Base-by-base conservation (phyloP, 2,329 filamentous ascomycete species). In the Fusarium domesticum region DNA sequence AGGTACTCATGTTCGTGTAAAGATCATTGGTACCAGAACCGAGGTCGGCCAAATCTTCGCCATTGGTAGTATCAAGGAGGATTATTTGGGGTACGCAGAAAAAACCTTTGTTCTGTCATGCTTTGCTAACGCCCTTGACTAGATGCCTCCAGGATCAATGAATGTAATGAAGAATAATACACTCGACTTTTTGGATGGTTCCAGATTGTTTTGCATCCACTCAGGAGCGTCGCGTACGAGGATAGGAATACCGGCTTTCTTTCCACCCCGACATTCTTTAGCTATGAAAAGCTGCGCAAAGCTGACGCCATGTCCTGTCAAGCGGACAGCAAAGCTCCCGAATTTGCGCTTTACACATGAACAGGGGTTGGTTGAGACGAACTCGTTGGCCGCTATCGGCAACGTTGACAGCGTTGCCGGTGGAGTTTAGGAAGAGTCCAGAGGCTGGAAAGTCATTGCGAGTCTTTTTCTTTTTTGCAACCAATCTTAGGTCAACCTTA, bases 41-140 rank as follows among this genome's bases (percentile, higher is more conserved):
- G 93, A 97, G 66, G 89, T 97, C 39, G 89, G 89, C 51, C 86
- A 89, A 65, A 95, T 98, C 80, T 96, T 87, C 78, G 93, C 92
- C 30, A 95, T 98, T 67, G 93, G 91, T 48, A 97, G 89, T 57
- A 96, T 98, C 73, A 96, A 95, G 71, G 92, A 85, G 64, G 83
- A 86, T 62, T 86, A 84, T 61, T 75, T 86, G 32, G 83, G 83
- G 83, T 85, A 74, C 35, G 63, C 39, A 36, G 8, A 42, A 6
- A 28, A 17, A 18, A 17, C 23, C 35, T 18, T 18, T 12, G 19
- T 33, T 38, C 16, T 33, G 16, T 18, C 11, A 17, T n/a, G 18
- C 23, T 23, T 42, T 48, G 40, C 50, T 60, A 42, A 59, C 40
- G 6, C 28, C 23, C 3, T 33, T 36, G 18, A 28, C 36, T 38